phyloP scores from a whole-genome alignment of 176 grass and related monocot genomes.

The Juncus effusus region DNA sequence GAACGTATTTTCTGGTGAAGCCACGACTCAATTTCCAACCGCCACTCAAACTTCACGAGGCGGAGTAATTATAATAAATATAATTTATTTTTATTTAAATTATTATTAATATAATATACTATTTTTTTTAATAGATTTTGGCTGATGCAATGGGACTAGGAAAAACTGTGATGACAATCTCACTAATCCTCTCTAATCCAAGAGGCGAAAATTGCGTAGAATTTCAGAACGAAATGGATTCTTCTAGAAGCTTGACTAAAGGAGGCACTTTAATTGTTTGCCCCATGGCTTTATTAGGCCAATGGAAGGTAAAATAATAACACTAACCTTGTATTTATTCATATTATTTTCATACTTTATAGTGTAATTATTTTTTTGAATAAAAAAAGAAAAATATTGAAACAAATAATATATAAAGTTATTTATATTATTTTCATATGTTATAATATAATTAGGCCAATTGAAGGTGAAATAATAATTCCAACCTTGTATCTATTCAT shows the following conservation, averaged over 20 bases:
- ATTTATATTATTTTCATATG: not conserved
- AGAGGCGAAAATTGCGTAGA: conserved; percentile 38
- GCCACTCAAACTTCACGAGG: conserved; percentile 54
- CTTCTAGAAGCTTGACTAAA: conserved; percentile 22
- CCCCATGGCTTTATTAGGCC: conserved; percentile 77
- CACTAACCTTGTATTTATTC: not conserved
- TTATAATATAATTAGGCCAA: conserved; percentile 45
- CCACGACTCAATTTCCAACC: conserved; percentile 67
- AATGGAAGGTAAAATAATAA: conserved; percentile 65
- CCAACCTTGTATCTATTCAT: not conserved
- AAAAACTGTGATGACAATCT: conserved; percentile 96
- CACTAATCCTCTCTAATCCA: conserved; percentile 66
- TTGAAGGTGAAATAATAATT: conserved; percentile 55
- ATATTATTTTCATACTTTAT: conserved; percentile 8
- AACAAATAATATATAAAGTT: not conserved
- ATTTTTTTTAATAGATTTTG: conserved; percentile 56
- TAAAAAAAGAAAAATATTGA: conserved; percentile 5
- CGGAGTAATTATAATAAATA: conserved; percentile 56
- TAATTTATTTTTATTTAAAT: conserved; percentile 7
- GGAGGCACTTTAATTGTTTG: conserved; percentile 90
- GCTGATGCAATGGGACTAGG: conserved; percentile 96
- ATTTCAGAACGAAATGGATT: conserved; percentile 22
- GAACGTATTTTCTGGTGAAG: conserved; percentile 82
- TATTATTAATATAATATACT: conserved; percentile 23
- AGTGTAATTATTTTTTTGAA: not conserved